phyloP scores from a whole-genome alignment of 2,329 filamentous ascomycete genomes.

The Pestalotiopsis sp. region DNA sequence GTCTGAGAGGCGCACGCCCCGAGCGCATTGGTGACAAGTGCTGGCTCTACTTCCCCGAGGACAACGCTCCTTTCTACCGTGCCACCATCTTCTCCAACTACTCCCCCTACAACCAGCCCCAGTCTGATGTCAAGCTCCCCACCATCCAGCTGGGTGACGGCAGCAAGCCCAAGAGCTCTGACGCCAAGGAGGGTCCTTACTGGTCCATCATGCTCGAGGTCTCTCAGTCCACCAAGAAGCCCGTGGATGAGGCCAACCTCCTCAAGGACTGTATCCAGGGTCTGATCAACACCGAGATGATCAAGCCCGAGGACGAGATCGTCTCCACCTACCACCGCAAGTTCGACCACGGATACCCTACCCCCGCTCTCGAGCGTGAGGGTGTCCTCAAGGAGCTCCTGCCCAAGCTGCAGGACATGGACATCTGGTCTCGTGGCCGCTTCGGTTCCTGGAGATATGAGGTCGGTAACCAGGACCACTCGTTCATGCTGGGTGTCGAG shows the following conservation, averaged over 20 bases:
- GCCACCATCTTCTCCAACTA: conserved; percentile 99
- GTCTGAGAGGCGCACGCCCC: conserved; percentile 86
- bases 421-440: conserved; percentile 92
- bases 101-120: conserved; percentile 96
- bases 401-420: conserved; percentile 87
- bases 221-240: conserved; percentile 94
- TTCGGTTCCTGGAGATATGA: conserved; percentile 99
- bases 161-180: conserved; percentile 72
- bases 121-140: conserved; percentile 78
- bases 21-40: conserved; percentile 99
- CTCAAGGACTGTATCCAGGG: conserved; percentile 93
- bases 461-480: conserved; percentile 93
- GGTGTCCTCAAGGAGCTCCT: conserved; percentile 90
- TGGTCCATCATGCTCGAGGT: conserved; percentile 99
- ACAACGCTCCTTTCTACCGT: conserved; percentile 98
- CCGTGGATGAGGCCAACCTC: conserved; percentile 82
- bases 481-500: conserved; percentile 95
- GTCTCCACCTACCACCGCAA: conserved; percentile 97
- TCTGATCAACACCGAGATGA: conserved; percentile 97
- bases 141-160: conserved; percentile 87
- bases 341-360: conserved; percentile 98
- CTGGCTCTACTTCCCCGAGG: conserved; percentile 99
- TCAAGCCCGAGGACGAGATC: conserved; percentile 88
- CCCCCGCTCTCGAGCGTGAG: conserved; percentile 91
- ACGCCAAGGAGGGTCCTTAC: conserved; percentile 87